Evolutionary conservation across 2,329 filamentous ascomycete species (phyloP).

Genomic region (Ambrosiella beaveri): DNA sequence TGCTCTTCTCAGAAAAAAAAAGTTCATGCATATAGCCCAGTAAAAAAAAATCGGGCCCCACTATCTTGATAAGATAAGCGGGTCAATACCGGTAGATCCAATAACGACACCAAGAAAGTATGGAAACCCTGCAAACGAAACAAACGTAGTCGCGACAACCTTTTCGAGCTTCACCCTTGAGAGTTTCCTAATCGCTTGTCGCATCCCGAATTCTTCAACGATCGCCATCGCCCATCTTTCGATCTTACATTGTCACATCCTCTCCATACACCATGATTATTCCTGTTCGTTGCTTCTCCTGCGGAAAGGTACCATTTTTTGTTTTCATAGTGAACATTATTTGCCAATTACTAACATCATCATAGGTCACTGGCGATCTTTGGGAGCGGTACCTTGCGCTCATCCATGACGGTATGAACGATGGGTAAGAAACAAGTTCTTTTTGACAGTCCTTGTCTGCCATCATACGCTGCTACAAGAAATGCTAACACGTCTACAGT

Average conservation of each 20-base stretch:
- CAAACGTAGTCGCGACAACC: constrained; percentile 4
- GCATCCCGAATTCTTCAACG: not conserved
- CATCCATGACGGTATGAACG: constrained; percentile 57
- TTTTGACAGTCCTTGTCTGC: not conserved
- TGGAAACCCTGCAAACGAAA: not conserved
- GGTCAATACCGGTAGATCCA: constrained; percentile 4
- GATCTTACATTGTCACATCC: not conserved
- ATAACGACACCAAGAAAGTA: constrained; percentile 2
- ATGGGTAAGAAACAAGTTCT: constrained; percentile 41
- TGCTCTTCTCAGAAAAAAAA: constrained; percentile 6
- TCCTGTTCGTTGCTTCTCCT: constrained; percentile 95
- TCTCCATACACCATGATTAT: constrained; percentile 66
- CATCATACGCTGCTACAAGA: not conserved
- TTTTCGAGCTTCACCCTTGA: constrained; percentile 4
- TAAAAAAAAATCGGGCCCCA: constrained; percentile 13
- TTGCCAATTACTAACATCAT: not conserved
- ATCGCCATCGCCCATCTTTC: not conserved
- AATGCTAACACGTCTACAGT: constrained; percentile 30
- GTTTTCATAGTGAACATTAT: not conserved
- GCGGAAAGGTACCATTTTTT: constrained; percentile 60
- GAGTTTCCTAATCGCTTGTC: not conserved
- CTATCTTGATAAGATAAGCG: constrained; percentile 13
- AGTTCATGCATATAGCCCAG: constrained; percentile 8
- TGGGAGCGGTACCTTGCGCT: constrained; percentile 92
- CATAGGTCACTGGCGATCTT: constrained; percentile 82